Evolutionary conservation across 2,329 filamentous ascomycete genomes (phyloP).

Genomic region (Fusarium nygamai): DNA sequence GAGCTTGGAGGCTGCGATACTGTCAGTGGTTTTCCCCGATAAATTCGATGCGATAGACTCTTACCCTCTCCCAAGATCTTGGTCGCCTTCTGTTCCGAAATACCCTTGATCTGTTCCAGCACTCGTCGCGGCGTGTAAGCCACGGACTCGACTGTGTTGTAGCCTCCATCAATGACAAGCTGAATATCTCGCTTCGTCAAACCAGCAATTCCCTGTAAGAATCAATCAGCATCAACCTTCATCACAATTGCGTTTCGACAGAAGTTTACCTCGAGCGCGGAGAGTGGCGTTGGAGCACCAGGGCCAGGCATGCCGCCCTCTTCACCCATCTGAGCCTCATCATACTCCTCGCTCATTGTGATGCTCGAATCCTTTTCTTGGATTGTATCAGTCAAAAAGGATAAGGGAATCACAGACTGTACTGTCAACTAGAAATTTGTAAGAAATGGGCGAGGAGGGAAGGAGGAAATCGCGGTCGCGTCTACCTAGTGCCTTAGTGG

Average conservation of each 20-base stretch:
- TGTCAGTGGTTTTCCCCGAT: slow-evolving; percentile 14
- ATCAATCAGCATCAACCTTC: slow-evolving; percentile 13
- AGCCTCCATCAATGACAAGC: slow-evolving; percentile 89
- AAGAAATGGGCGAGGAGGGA: slow-evolving; percentile 24
- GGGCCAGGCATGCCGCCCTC: slow-evolving; percentile 81
- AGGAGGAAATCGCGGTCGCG: slow-evolving; percentile 48
- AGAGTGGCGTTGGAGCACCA: slow-evolving; percentile 91
- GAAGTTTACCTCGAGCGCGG: slow-evolving; percentile 79
- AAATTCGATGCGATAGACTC: slow-evolving; percentile 3
- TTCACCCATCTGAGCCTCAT: slow-evolving; percentile 73
- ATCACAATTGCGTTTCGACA: neutral
- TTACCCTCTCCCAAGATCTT: slow-evolving; percentile 91
- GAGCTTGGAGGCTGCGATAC: slow-evolving; percentile 81
- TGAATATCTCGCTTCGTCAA: slow-evolving; percentile 97
- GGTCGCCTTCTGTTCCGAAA: slow-evolving; percentile 94
- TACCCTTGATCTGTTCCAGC: slow-evolving; percentile 95
- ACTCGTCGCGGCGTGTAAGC: slow-evolving; percentile 88
- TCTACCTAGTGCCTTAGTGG: slow-evolving; percentile 15
- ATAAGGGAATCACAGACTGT: neutral
- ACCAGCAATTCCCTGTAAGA: slow-evolving; percentile 78
- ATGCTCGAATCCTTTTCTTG: neutral
- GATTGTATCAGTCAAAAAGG: neutral
- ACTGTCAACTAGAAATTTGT: neutral
- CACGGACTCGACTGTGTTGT: slow-evolving; percentile 93
- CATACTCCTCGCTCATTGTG: slow-evolving; percentile 65